Percentiles rank a stretch among this genome's conserved stretches.
These are phyloP conservation scores for Aristolochia fimbriata DNA, from an alignment of 164 flowering plant species.

Conservation along the genomic window DNA sequence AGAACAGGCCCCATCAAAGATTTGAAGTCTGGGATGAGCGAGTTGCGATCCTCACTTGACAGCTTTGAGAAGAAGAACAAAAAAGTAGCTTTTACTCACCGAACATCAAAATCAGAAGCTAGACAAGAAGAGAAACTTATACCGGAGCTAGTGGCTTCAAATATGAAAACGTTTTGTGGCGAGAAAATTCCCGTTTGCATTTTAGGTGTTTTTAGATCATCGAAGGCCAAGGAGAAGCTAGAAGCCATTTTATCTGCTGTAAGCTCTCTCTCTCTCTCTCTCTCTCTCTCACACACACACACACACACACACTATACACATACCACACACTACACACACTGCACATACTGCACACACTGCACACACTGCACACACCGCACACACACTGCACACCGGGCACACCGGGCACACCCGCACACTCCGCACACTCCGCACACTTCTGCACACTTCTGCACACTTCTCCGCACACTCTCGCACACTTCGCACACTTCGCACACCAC, in stretches of 20 bases:
- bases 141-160: conserved; percentile 44
- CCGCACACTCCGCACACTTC: too few relatives aligned
- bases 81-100: conserved; percentile 34
- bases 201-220: conserved; percentile 74
- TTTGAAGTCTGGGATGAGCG: conserved; percentile 60
- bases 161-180: conserved; percentile 52
- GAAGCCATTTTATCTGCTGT: conserved; percentile 51
- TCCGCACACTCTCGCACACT: too few relatives aligned
- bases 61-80: conserved; percentile 64
- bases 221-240: conserved; percentile 52
- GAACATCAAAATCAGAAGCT: conserved; percentile 21
- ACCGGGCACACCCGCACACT: too few relatives aligned
- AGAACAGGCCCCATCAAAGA: conserved; percentile 73
- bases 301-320: not conserved
- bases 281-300: not conserved
- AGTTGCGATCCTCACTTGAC: conserved; percentile 48
- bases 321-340: too few relatives aligned
- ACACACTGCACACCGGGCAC: too few relatives aligned
- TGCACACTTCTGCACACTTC: too few relatives aligned
- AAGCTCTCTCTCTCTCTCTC: conserved; percentile 15
- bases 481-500: too few relatives aligned
- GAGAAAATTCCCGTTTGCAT: conserved; percentile 67
- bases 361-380: too few relatives aligned
- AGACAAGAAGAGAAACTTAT: conserved; percentile 30
- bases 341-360: too few relatives aligned